phyloP scores from a whole-genome alignment of 1,284 basidiomycete species.

The Boletus albobrunnescens region DNA sequence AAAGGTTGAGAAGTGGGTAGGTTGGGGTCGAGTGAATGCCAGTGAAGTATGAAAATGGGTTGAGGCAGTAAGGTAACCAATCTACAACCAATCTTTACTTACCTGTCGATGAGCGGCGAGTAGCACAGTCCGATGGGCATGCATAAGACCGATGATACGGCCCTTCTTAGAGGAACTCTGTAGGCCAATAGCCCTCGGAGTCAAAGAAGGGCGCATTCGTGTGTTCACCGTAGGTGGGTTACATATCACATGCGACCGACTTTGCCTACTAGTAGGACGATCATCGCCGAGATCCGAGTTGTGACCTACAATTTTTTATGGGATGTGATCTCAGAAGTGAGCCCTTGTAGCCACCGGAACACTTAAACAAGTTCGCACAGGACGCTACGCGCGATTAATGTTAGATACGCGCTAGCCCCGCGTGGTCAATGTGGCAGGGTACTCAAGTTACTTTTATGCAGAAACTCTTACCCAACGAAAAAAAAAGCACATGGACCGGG shows the following conservation, averaged over 20 bases:
- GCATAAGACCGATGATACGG: neutral
- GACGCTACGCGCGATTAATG: neutral
- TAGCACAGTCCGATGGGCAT: neutral
- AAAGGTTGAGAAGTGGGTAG: neutral
- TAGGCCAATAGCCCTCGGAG: neutral
- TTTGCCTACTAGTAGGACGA: slow-evolving; percentile 1
- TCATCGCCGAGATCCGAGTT: slow-evolving; percentile 5
- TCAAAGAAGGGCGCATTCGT: neutral
- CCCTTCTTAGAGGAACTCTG: neutral
- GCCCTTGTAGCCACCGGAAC: neutral
- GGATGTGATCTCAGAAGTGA: neutral
- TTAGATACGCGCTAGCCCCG: slow-evolving; percentile 1
- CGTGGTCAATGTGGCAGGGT: neutral
- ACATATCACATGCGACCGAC: neutral
- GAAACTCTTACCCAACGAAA: neutral
- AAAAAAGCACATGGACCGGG: neutral
- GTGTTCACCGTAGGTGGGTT: neutral
- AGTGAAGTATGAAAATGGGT: neutral
- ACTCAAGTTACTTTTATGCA: neutral
- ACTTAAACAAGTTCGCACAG: neutral
- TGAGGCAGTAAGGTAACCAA: neutral
- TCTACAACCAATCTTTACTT: neutral
- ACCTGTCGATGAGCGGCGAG: slow-evolving; percentile 1
- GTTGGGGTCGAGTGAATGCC: neutral
- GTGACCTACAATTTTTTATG: neutral